Evolutionary conservation across 768 basidiomycete genomes (phyloP).

Genomic region (Clavaria fumosa): DNA sequence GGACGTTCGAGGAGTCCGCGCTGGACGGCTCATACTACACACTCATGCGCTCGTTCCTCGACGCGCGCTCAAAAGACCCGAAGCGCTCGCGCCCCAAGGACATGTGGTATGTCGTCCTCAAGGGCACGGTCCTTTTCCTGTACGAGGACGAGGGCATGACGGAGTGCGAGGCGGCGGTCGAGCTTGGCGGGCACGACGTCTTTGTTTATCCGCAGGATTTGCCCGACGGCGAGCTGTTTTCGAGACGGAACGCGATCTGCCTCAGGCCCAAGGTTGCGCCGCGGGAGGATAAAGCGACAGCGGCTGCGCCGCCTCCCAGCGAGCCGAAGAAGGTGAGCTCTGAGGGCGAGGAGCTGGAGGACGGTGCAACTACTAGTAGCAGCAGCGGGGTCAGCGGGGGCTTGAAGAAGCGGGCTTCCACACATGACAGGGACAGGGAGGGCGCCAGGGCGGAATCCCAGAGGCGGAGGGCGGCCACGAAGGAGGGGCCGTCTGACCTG

Average conservation of each 20-base stretch:
- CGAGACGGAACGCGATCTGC: constrained; percentile 81
- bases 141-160: constrained; percentile 88
- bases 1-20: constrained; percentile 54
- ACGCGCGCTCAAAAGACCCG: constrained; percentile 72
- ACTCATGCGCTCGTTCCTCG: constrained; percentile 67
- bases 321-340: constrained; percentile 37
- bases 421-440: constrained; percentile 18
- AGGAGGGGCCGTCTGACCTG: constrained; percentile 34
- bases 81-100: constrained; percentile 77
- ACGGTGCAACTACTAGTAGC: too few species aligned
- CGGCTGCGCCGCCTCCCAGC: constrained; percentile 31
- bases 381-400: too few species aligned
- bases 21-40: constrained; percentile 60
- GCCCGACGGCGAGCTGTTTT: constrained; percentile 79
- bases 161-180: constrained; percentile 85
- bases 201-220: constrained; percentile 59
- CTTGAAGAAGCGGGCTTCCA: constrained; percentile 9
- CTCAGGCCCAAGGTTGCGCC: constrained; percentile 35
- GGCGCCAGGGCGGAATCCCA: constrained; percentile 19
- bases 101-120: constrained; percentile 84
- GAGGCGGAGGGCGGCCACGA: constrained; percentile 29
- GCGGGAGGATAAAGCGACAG: too few species aligned
- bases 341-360: constrained; percentile 20
- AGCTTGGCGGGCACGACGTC: constrained; percentile 67
- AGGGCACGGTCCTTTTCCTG: constrained; percentile 80